Evolutionary conservation across 345 rosid species (phyloP), one percentile per base, ranked within the genome.

Genomic region (Populus davidiana): DNA sequence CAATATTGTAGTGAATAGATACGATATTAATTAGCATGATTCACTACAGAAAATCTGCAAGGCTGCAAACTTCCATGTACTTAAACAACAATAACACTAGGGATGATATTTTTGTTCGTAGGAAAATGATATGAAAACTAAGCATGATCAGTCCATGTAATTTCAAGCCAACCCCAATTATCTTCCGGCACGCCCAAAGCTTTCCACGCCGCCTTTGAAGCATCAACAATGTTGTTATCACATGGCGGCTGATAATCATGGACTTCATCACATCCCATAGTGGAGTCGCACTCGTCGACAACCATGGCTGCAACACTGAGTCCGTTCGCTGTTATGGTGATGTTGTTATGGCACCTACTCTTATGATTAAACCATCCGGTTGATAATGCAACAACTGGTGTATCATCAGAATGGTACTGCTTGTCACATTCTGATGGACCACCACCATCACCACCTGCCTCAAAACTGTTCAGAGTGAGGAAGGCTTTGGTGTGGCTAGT

Each of bases 201-300:
- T 27, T 67, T 36, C 72, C 72, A 75, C 1, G 67, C 78, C 12
- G 78, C 78, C 21, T 44, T 49, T 39, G 78, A 52, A 10, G 78
- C 78, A 67, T 75, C 78, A 20, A 75, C 72, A 20, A 75, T 75
- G 64, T 75, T 67, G 72, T 67, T 67, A 43, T 8, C 12, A 67
- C 72, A 75, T 6, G 78, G 70, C 9, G 78, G 78, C 33, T 75
- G 78, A 49, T 66, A 75, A 33, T 75, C 78, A 65, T 75, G 78
- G 5, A 43, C 71, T 3, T 21, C 39, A 33, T 75, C 77, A 33
- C 78, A 75, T 8, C 71, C 71, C 56, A 25, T 63, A 14, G 77
- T 63, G 0, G 77, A 62, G 39, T 74, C 77, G 18, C 77, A 74
- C 59, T 75, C 71, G 20, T 66, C 78, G 9, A 75, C 78, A 16